Evolutionary conservation across 257 asterid genomes (phyloP).

Genomic region (Verbena officinalis): DNA sequence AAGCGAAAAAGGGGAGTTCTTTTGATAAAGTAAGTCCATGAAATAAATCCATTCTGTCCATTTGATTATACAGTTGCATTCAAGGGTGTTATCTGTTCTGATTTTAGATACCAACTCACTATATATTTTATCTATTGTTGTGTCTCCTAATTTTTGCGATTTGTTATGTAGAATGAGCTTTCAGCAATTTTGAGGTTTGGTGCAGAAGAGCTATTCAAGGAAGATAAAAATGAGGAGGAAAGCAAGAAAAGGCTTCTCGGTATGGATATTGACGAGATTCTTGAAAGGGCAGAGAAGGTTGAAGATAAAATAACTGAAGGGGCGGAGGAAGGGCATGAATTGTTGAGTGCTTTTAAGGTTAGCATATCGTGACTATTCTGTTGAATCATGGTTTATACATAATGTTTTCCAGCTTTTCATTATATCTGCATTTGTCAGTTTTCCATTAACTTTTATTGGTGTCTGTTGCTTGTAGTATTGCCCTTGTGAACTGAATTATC

Average conservation of each 20-base stretch:
- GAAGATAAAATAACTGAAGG: slow-evolving; percentile 77
- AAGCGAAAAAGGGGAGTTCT: slow-evolving; percentile 78
- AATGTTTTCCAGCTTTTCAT: slow-evolving; percentile 14
- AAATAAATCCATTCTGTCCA: slow-evolving; percentile 4
- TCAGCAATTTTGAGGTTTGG: slow-evolving; percentile 99
- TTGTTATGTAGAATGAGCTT: slow-evolving; percentile 80
- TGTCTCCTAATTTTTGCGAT: slow-evolving; percentile 17
- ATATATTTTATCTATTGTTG: neutral
- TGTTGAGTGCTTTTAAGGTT: slow-evolving; percentile 93
- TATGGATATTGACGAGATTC: slow-evolving; percentile 97
- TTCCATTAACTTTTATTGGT: neutral
- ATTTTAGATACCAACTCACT: neutral
- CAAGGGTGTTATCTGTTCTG: slow-evolving; percentile 2
- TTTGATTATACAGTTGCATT: neutral
- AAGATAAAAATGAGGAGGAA: slow-evolving; percentile 92
- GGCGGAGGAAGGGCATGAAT: slow-evolving; percentile 71
- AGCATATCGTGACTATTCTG: slow-evolving; percentile 29
- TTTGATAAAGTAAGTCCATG: slow-evolving; percentile 81
- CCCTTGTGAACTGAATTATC: slow-evolving; percentile 25
- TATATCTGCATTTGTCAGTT: neutral
- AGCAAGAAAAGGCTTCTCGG: slow-evolving; percentile 92
- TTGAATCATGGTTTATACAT: slow-evolving; percentile 10
- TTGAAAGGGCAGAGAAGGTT: slow-evolving; percentile 99
- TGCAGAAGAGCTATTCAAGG: slow-evolving; percentile 96
- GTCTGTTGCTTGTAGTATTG: slow-evolving; percentile 20